Conservation (phyloP, 2,329 filamentous ascomycete species). For the Xylariales sp. region DNA sequence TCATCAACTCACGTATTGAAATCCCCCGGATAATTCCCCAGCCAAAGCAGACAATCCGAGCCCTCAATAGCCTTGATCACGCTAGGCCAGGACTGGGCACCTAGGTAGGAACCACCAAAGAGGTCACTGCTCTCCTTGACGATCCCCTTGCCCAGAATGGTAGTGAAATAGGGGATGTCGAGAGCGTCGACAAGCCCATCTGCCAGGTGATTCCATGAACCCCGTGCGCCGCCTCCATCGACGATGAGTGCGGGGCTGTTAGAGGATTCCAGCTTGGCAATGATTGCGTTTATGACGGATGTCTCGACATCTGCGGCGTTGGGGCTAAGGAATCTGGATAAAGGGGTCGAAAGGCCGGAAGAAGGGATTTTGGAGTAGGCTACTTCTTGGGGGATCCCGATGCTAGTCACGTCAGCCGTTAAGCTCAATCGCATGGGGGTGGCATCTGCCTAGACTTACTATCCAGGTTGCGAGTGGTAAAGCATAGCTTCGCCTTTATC, state of each 20-base stretch:
- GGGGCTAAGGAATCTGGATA: neutral
- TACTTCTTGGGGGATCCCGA: conserved; percentile 11
- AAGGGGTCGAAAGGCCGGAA: neutral
- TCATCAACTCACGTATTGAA: neutral
- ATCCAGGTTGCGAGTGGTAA: conserved; percentile 9
- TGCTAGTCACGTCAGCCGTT: too few species aligned
- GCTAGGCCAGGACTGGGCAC: conserved; percentile 43
- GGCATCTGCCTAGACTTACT: too few species aligned
- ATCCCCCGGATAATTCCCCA: neutral
- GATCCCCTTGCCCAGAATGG: conserved; percentile 62
- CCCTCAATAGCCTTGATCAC: neutral
- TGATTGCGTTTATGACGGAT: conserved; percentile 31
- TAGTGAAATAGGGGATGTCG: conserved; percentile 57
- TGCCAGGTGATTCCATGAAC: conserved; percentile 51
- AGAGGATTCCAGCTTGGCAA: conserved; percentile 53
- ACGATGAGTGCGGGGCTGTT: conserved; percentile 59
- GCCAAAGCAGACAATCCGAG: neutral
- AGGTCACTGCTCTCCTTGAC: conserved; percentile 56
- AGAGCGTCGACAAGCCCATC: conserved; percentile 53
- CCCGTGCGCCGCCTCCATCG: conserved; percentile 59
- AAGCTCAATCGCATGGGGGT: too few species aligned
- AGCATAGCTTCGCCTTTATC: conserved; percentile 7
- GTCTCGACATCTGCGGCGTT: neutral
- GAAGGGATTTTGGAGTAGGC: conserved; percentile 10
- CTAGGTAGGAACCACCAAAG: conserved; percentile 62